Conservation (phyloP, 2,329 filamentous ascomycete species). For the Pseudogymnoascus sp. region DNA sequence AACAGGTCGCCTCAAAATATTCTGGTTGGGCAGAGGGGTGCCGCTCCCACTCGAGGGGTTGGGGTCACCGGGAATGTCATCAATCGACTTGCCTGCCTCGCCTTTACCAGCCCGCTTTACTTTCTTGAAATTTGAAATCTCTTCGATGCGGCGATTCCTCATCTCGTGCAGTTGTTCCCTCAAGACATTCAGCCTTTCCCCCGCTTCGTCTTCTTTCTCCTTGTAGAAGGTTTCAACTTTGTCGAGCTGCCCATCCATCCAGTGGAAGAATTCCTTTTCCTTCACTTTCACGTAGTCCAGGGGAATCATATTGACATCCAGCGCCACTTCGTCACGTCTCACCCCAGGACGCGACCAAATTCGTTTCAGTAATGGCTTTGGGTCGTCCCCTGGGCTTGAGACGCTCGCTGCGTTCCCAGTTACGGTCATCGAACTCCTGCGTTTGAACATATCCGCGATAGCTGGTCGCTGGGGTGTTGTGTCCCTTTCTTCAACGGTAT, state of each 20-base stretch:
- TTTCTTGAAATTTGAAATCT: slow-evolving; percentile 39
- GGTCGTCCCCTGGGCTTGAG: background rate
- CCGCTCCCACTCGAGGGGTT: background rate
- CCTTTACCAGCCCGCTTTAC: slow-evolving; percentile 15
- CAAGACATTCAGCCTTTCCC: slow-evolving; percentile 60
- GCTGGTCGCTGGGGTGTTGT: background rate
- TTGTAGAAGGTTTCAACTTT: slow-evolving; percentile 91
- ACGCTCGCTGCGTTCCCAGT: background rate
- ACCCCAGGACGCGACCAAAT: background rate
- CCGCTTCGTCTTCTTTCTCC: slow-evolving; percentile 79
- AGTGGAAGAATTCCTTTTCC: slow-evolving; percentile 80
- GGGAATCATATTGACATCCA: slow-evolving; percentile 45
- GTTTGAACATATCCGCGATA: background rate
- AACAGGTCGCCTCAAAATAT: slow-evolving; percentile 12
- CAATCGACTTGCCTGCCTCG: background rate
- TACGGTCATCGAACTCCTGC: background rate
- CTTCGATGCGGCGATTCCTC: slow-evolving; percentile 72
- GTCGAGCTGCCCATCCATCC: slow-evolving; percentile 74
- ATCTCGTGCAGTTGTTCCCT: slow-evolving; percentile 87
- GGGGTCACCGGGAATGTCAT: background rate
- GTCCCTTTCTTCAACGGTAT: background rate
- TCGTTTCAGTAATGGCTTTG: background rate
- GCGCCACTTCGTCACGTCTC: background rate
- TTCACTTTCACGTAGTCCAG: slow-evolving; percentile 61
- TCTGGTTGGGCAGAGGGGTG: slow-evolving; percentile 16